Percentiles rank a stretch among this genome's conserved stretches.
Evolutionary conservation across 2,329 filamentous ascomycete genomes (phyloP).

Genomic region (Claviceps digitariae): DNA sequence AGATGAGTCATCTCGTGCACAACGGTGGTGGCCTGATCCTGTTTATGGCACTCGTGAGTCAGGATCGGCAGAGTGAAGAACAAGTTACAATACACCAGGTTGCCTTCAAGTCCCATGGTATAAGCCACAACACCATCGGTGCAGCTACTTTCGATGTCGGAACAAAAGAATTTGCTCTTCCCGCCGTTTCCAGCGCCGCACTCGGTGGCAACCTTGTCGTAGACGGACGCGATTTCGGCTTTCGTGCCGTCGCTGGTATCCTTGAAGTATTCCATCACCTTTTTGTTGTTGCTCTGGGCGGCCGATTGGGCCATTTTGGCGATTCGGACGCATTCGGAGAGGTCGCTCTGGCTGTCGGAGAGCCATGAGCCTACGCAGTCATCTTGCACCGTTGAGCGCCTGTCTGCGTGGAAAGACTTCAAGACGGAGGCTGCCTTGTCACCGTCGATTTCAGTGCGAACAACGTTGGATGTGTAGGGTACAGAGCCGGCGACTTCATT

Average conservation of each 20-base stretch:
- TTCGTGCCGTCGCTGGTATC: conserved; percentile 31
- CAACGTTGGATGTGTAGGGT: conserved; percentile 44
- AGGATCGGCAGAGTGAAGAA: conserved; percentile 43
- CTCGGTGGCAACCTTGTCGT: conserved; percentile 37
- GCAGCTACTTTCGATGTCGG: conserved; percentile 42
- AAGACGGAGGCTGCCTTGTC: conserved; percentile 35
- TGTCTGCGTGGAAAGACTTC: conserved; percentile 29
- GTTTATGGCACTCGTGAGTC: conserved; percentile 40
- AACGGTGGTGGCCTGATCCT: conserved; percentile 52
- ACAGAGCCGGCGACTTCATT: conserved; percentile 40
- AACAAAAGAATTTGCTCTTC: conserved; percentile 46
- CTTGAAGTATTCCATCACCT: conserved; percentile 52
- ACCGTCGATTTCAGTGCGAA: conserved; percentile 45
- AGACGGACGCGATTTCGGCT: conserved; percentile 37
- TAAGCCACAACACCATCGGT: conserved; percentile 41
- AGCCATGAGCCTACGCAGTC: conserved; percentile 39
- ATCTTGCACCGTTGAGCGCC: conserved; percentile 37
- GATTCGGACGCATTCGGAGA: conserved; percentile 39
- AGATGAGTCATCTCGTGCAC: conserved; percentile 54
- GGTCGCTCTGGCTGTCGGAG: conserved; percentile 32
- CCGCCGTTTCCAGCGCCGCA: conserved; percentile 33
- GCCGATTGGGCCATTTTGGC: conserved; percentile 38
- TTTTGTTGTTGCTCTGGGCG: conserved; percentile 35
- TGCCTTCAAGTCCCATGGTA: conserved; percentile 38
- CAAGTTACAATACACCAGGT: conserved; percentile 48